These are phyloP conservation scores for Torrubiella hemipterigena DNA, from an alignment of 2,329 filamentous ascomycete genomes.

Conservation along the genomic window DNA sequence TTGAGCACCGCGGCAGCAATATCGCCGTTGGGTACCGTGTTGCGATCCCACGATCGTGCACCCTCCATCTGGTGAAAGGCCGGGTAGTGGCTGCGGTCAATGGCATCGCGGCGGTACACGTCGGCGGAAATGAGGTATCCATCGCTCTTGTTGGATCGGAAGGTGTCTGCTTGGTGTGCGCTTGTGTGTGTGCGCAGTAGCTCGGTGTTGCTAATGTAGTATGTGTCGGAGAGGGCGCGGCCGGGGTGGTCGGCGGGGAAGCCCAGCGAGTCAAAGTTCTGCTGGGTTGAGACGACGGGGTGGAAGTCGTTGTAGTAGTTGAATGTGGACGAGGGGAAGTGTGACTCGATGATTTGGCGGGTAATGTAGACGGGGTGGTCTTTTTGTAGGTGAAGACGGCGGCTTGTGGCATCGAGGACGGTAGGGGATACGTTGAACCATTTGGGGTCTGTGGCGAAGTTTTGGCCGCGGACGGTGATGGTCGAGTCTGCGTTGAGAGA, in stretches of 20 bases:
- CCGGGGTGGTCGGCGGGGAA: slow-evolving; percentile 84
- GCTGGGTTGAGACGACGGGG: slow-evolving; percentile 69
- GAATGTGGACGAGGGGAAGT: slow-evolving; percentile 64
- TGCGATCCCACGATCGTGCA: slow-evolving; percentile 76
- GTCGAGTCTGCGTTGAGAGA: slow-evolving; percentile 7
- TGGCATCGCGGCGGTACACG: slow-evolving; percentile 88
- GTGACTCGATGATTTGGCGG: slow-evolving; percentile 80
- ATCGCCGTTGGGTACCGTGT: slow-evolving; percentile 41
- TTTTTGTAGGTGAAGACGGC: slow-evolving; percentile 76
- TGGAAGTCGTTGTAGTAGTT: slow-evolving; percentile 67
- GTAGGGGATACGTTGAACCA: slow-evolving; percentile 78
- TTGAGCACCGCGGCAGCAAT: slow-evolving; percentile 54
- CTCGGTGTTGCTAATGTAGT: slow-evolving; percentile 79
- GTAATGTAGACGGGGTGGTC: slow-evolving; percentile 89
- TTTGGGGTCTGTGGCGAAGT: slow-evolving; percentile 53
- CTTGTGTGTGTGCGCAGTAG: slow-evolving; percentile 89
- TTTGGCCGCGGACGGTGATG: slow-evolving; percentile 48
- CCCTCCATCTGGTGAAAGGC: slow-evolving; percentile 99
- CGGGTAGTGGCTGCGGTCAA: slow-evolving; percentile 91
- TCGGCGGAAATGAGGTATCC: slow-evolving; percentile 90
- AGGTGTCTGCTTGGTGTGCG: slow-evolving; percentile 78
- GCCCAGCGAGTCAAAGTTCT: slow-evolving; percentile 96
- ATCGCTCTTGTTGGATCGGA: slow-evolving; percentile 57
- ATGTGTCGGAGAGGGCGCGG: slow-evolving; percentile 79
- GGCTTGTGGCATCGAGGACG: slow-evolving; percentile 62